Conservation (phyloP, 495 filamentous ascomycete species). For the Evernia prunastri region DNA sequence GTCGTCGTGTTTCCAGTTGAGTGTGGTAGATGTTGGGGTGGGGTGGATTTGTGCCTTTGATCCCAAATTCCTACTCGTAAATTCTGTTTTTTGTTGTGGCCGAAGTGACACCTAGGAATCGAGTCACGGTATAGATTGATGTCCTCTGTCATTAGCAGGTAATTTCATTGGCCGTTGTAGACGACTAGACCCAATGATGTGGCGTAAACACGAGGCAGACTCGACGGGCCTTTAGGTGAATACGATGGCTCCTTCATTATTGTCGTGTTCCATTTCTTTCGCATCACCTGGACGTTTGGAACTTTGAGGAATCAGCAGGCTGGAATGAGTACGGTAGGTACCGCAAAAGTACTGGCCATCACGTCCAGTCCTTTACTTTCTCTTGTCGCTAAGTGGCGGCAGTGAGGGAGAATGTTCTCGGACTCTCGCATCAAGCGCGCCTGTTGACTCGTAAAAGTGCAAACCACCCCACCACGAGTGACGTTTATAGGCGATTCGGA, state of each 20-base stretch:
- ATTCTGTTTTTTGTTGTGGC: not conserved
- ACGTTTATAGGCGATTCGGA: not conserved
- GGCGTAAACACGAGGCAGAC: not conserved
- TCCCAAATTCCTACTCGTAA: not conserved
- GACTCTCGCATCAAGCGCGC: constrained; percentile 2
- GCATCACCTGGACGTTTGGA: not conserved
- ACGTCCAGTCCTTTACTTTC: not conserved
- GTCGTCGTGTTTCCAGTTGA: not conserved
- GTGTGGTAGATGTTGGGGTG: not conserved
- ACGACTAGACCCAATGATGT: not conserved
- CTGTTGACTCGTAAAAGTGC: not conserved
- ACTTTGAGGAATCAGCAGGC: not conserved
- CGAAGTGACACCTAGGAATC: not conserved
- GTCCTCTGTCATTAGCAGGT: not conserved
- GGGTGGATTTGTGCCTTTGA: not conserved
- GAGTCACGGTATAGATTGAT: not conserved
- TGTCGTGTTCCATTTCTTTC: not conserved
- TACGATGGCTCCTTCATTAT: not conserved
- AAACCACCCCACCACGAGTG: not conserved
- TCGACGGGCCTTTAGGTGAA: not conserved
- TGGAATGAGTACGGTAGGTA: not conserved
- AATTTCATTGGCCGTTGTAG: not conserved
- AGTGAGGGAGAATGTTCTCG: not conserved
- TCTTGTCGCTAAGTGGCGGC: constrained; percentile 3
- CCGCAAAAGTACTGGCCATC: not conserved